A percentile compares a stretch with the other conserved stretches of the same genome.
Evolutionary conservation across 257 asterid genomes (phyloP).

Genomic region (Solanum chilense): DNA sequence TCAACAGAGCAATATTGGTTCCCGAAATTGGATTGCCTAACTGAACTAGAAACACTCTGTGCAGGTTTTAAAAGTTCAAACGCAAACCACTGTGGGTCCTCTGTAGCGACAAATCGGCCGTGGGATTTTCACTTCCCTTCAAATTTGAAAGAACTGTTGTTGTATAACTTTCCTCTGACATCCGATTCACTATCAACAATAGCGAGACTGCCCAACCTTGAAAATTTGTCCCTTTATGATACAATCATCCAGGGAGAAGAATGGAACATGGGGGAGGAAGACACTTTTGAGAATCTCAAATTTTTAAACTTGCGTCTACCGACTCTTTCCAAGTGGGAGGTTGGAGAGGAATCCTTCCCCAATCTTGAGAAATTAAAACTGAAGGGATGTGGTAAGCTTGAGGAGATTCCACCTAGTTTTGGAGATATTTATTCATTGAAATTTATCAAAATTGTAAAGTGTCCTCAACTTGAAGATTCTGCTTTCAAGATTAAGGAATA

Average conservation of each 20-base stretch:
- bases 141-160: background rate
- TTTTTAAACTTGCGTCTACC: rapidly evolving
- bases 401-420: background rate
- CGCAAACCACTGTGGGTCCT: background rate
- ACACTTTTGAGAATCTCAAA: background rate
- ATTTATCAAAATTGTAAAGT: no score
- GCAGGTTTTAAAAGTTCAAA: background rate
- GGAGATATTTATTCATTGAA: background rate
- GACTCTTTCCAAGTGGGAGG: background rate
- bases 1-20: background rate
- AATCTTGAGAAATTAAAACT: background rate
- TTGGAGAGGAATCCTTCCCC: background rate
- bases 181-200: background rate
- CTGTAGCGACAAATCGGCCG: background rate
- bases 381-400: background rate
- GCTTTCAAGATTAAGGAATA: background rate
- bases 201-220: background rate
- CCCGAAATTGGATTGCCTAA: background rate
- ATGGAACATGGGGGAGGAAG: background rate
- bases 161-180: background rate
- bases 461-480: background rate
- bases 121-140: background rate
- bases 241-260: background rate
- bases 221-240: background rate
- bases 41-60: rapidly evolving